Evolutionary conservation across 1,139 yeast species (phyloP), one percentile per base, ranked within the genome.

Genomic region (Candida neerlandica): DNA sequence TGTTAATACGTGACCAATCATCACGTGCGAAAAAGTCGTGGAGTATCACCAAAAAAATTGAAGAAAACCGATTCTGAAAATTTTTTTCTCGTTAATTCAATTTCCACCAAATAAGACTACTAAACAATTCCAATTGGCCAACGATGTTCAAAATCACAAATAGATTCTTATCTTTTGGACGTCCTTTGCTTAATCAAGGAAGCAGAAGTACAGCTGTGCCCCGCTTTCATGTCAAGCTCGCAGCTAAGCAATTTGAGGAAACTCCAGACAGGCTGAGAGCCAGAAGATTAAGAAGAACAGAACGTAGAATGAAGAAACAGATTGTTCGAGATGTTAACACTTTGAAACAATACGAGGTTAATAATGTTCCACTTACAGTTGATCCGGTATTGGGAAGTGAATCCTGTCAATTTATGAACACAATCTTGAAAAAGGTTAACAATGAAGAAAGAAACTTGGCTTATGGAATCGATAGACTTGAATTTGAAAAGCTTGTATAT

Each of bases 341-440:
- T 59, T 69, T 73, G 55, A 76, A 75, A 58, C 73, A 76, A 60
- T 71, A 72, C 49, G 61, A 65, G 16, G 54, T 63, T 34, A 60
- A 66, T 52, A 69, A 70, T 51, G 65, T 67, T 15, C 62, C 65
- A 48, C 75, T 70, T 57, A 55, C 64, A 45, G 80, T 75, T 23
- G 81, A 91, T 66, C 97, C 97, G 1, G 96, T 91, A 2, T 76
- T 90, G 51, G 97, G 97, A 9, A 79, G 78, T 48, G 67, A 81
- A 4, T 70, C 78, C 46, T 84, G 85, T 54, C 84, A 86, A n/a
- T 91, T 91, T 60, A 70, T 90, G 50, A 70, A 73, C 46, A 80
- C 96, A 65, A 75, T 91, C 49, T 75, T 77, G 57, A 81, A 89
- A 32, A 86, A 85, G 57, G 70, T 86, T 30, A 74, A 77, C 41